Evolutionary conservation across 345 rosid species (phyloP), one percentile per base, ranked within the genome.

Genomic region (Erucastrum elatum): DNA sequence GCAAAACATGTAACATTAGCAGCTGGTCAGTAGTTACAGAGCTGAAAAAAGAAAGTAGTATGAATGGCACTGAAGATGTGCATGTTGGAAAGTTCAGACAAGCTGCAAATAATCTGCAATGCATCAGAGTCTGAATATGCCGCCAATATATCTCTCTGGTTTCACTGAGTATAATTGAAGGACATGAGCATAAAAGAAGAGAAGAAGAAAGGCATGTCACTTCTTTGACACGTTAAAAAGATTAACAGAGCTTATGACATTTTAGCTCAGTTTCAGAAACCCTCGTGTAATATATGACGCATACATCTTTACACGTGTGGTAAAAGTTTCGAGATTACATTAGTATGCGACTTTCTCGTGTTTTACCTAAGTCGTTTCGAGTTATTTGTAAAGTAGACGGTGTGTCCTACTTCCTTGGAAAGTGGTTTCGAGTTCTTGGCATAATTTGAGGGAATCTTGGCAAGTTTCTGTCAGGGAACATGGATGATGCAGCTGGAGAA

Each of bases 391-490:
- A 41, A 21, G 75, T 68, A 70, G 71, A 63, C 8, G 41, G 60
- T 64, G 51, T 67, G 51, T 67, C 65, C 71, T 75, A 69, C 66
- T 80, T 69, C 53, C 71, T 70, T 68, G 80, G 83, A 65, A 56
- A 80, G 44, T 46, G 79, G 37, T 27, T 70, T 80, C 78, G 70
- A 27, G 73, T 68, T 69, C 79, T 80, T 0, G 78, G 75, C 79
- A 63, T 80, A n/a, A 74, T 80, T 10, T 74, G 82, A 62, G 79
- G 83, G 26, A 70, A 75, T 31, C 41, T 75, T 68, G 78, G 75
- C 63, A 55, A 16, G 8, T 64, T 80, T 25, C 8, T 75, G 62
- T 64, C 67, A 55, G 79, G 79, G 56, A 75, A 75, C 79, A 80
- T 68, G 37, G 74, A 68, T 15, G 78, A 37, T 6, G 72, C 10